Percentiles rank a stretch among this genome's conserved stretches.
Conservation (phyloP, 2,329 filamentous ascomycete genomes). For the Diaporthe capsici region DNA sequence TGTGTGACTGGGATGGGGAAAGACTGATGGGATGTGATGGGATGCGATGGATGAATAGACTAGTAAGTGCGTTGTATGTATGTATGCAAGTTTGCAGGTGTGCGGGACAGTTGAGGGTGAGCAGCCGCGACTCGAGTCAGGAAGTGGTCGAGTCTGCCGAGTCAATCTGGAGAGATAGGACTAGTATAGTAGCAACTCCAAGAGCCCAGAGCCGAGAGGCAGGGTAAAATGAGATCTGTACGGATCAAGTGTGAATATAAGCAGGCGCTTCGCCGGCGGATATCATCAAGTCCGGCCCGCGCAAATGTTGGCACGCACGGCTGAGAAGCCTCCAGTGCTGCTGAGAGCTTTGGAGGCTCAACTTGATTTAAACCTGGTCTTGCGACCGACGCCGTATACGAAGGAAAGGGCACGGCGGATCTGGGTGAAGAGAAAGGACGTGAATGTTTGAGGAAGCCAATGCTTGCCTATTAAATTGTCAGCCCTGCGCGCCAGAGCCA, state of each 20-base stretch:
- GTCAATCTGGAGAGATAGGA: conserved; percentile 11
- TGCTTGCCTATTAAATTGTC: conserved; percentile 40
- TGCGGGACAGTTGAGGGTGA: conserved; percentile 1
- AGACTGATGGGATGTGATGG: neutral
- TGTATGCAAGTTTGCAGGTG: conserved; percentile 18
- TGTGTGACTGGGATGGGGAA: neutral
- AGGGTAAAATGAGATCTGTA: conserved; percentile 13
- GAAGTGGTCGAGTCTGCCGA: conserved; percentile 24
- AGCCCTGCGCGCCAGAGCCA: conserved; percentile 17
- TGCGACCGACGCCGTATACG: conserved; percentile 4
- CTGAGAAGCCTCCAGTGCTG: conserved; percentile 8
- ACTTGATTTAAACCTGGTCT: neutral
- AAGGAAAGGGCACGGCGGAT: neutral
- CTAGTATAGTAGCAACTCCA: conserved; percentile 30
- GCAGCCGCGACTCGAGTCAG: conserved; percentile 16
- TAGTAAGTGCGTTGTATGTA: conserved; percentile 7
- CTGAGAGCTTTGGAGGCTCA: neutral
- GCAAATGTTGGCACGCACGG: neutral
- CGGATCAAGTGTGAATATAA: conserved; percentile 15
- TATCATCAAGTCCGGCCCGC: conserved; percentile 6
- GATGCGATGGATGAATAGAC: conserved; percentile 21
- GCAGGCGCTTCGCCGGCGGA: conserved; percentile 5
- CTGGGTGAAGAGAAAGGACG: conserved; percentile 23
- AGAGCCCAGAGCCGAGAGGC: conserved; percentile 15
- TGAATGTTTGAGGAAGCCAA: conserved; percentile 34